A percentile compares a stretch with the other conserved stretches of the same genome.
Conservation (phyloP, 352 stramenopile species). For the Phytophthora lateralis region DNA sequence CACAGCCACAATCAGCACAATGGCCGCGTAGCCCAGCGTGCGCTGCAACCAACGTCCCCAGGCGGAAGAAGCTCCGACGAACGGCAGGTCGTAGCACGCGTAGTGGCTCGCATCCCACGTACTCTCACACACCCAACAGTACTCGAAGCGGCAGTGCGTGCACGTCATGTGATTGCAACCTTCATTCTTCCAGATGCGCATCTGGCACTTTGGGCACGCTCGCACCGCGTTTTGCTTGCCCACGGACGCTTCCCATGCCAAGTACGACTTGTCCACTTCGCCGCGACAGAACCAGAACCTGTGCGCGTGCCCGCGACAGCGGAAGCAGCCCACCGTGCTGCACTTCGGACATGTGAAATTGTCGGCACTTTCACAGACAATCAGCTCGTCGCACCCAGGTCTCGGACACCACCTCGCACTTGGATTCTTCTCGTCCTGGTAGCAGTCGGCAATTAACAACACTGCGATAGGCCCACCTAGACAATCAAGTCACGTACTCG, state of each 20-base stretch:
- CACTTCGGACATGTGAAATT: constrained; percentile 74
- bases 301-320: constrained; percentile 58
- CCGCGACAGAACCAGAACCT: constrained; percentile 63
- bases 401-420: constrained; percentile 70
- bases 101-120: constrained; percentile 70
- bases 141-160: constrained; percentile 63
- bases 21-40: constrained; percentile 48
- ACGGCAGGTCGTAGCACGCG: constrained; percentile 69
- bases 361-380: constrained; percentile 45
- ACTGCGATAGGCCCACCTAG: neutral
- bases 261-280: constrained; percentile 58
- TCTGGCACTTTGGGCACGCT: constrained; percentile 59
- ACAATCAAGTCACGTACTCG: constrained; percentile 36
- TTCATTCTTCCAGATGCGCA: constrained; percentile 83
- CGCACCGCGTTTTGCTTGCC: constrained; percentile 57
- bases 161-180: constrained; percentile 80
- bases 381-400: constrained; percentile 41
- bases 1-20: constrained; percentile 40
- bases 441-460: neutral
- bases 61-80: constrained; percentile 38
- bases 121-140: constrained; percentile 73
- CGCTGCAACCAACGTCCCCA: constrained; percentile 47
- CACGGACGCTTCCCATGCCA: constrained; percentile 64
- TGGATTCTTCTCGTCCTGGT: constrained; percentile 78
- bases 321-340: constrained; percentile 58